Evolutionary conservation across 768 basidiomycete species (phyloP), one percentile per base, ranked within the genome.

Genomic region (Boletales sp.): DNA sequence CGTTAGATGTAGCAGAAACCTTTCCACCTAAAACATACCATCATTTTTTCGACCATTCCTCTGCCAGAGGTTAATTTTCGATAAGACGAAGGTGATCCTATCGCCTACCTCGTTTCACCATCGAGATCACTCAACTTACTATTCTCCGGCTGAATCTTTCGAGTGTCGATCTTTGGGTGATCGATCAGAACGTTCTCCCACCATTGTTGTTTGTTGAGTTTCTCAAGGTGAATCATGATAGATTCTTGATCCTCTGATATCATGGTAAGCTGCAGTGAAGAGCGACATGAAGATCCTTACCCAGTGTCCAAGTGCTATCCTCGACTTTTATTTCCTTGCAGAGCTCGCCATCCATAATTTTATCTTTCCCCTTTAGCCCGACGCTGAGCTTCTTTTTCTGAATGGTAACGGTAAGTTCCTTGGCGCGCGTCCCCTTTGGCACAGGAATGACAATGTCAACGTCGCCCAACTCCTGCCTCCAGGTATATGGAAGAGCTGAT

Each of bases 21-120:
- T 36, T 43, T 18, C 36, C 43, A 21, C 14, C 10, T 15, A 41
- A 10, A 54, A 48, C 87, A 59, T 72, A 95, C 95, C 95, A 99
- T 98, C 96, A 99, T 99, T 76, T 99, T 99, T 71, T 99, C 96
- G 4, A 99, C 96, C 90, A 99, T 89, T 2, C 90, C 93, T 57
- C 96, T 90, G 61, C 3, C 34, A 57, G 42, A 35, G 35, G 47
- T 65, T 38, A 60, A 39, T 10, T 15, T 36, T 48, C 17, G 14
- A 48, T 56, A 44, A 9, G 13, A 50, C 46, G 25, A 40, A 25
- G 28, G 25, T 41, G 18, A 44, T 37, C 37, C n/a, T n/a, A 36
- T 37, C 38, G 54, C 71, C 32, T 57, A 86, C 90, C 90, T 83
- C 1, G 95, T 98, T 66, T 98, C 95, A 11, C 87, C 88, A 61